phyloP scores from a whole-genome alignment of 768 basidiomycete species.

The Saitozyma podzolica region DNA sequence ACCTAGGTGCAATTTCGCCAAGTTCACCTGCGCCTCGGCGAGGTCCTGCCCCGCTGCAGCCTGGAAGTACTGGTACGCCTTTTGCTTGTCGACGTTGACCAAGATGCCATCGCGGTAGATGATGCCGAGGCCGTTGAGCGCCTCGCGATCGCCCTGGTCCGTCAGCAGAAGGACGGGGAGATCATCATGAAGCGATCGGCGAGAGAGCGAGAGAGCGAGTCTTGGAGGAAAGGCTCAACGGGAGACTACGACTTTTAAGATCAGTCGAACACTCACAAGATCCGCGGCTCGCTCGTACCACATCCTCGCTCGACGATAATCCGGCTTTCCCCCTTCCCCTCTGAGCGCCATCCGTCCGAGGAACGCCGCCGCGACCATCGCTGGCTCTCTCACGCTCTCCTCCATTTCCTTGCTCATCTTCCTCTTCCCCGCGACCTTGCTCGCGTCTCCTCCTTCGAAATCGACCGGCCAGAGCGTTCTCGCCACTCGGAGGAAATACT shows the following conservation, averaged over 20 bases:
- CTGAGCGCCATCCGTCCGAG: slow-evolving; percentile 90
- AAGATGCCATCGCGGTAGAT: slow-evolving; percentile 87
- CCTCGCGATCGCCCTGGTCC: slow-evolving; percentile 78
- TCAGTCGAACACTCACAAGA: slow-evolving; percentile 29
- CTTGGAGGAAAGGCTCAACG: not conserved
- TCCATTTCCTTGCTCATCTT: slow-evolving; percentile 54
- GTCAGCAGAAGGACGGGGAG: not conserved
- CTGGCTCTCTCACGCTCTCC: slow-evolving; percentile 59
- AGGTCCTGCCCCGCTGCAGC: slow-evolving; percentile 82
- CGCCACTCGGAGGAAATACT: slow-evolving; percentile 82
- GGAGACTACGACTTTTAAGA: no score
- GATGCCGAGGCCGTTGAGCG: slow-evolving; percentile 84
- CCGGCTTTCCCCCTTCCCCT: slow-evolving; percentile 83
- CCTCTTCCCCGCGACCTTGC: slow-evolving; percentile 17
- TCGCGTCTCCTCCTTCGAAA: slow-evolving; percentile 15
- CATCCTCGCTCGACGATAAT: slow-evolving; percentile 74
- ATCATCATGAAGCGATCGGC: not conserved
- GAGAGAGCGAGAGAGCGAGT: not conserved
- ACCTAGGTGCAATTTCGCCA: slow-evolving; percentile 66
- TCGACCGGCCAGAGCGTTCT: slow-evolving; percentile 74
- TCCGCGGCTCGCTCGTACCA: slow-evolving; percentile 84
- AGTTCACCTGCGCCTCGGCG: slow-evolving; percentile 86
- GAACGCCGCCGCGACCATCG: slow-evolving; percentile 79
- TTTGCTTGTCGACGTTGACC: slow-evolving; percentile 64
- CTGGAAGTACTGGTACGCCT: slow-evolving; percentile 68